phyloP scores from a whole-genome alignment of 192 early-diverging fungal genomes.

The Mortierella antarctica region DNA sequence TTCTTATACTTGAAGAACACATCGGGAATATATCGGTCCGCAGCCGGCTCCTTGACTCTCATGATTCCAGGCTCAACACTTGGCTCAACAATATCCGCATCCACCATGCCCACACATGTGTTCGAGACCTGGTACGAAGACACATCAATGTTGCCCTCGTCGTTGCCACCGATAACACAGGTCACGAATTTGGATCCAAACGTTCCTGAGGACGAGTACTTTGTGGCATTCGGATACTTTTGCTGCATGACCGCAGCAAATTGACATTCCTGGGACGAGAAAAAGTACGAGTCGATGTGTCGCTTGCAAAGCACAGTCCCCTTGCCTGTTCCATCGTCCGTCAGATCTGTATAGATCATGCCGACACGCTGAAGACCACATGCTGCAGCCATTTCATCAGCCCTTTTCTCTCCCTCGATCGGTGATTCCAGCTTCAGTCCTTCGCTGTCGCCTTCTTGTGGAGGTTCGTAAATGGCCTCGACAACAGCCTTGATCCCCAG shows the following conservation, averaged over 20 bases:
- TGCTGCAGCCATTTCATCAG: constrained; percentile 68
- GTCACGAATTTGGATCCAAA: constrained; percentile 97
- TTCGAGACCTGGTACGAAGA: constrained; percentile 94
- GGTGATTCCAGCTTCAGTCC: constrained; percentile 71
- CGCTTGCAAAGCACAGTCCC: constrained; percentile 90
- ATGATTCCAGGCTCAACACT: constrained; percentile 87
- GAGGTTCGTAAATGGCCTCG: constrained; percentile 93
- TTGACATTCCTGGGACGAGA: constrained; percentile 90
- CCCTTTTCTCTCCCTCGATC: constrained; percentile 67
- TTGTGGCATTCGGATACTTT: constrained; percentile 72
- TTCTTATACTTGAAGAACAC: constrained; percentile 98
- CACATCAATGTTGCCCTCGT: constrained; percentile 87
- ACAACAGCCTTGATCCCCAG: constrained; percentile 97
- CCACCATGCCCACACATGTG: constrained; percentile 86
- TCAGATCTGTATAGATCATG: constrained; percentile 94
- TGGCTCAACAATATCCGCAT: constrained; percentile 92
- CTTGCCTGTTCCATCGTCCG: constrained; percentile 80
- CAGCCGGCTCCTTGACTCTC: constrained; percentile 79
- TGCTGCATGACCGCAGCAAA: constrained; percentile 89
- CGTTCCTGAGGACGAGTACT: constrained; percentile 79
- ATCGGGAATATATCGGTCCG: constrained; percentile 92
- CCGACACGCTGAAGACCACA: constrained; percentile 83
- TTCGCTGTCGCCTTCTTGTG: constrained; percentile 83
- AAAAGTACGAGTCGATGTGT: constrained; percentile 92
- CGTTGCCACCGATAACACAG: constrained; percentile 91